phyloP scores from a whole-genome alignment of 2,329 filamentous ascomycete genomes.

The Tothia fuscella region DNA sequence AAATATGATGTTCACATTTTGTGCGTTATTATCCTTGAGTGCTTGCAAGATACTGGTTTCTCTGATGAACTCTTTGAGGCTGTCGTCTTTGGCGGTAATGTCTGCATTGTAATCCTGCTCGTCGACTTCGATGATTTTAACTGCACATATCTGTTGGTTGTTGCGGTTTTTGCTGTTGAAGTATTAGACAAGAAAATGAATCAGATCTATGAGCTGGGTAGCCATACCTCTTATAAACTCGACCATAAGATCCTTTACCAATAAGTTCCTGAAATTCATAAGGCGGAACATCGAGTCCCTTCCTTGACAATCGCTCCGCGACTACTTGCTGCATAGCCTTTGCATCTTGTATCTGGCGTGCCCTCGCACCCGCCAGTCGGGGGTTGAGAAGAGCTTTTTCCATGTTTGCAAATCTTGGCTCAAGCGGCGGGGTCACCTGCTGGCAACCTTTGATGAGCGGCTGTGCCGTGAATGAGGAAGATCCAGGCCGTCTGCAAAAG shows the following conservation, averaged over 20 bases:
- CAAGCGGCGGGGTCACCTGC: neutral
- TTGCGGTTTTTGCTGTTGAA: conserved; percentile 24
- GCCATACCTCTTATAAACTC: conserved; percentile 53
- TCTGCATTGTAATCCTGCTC: conserved; percentile 47
- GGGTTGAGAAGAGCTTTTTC: conserved; percentile 18
- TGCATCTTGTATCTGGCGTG: conserved; percentile 56
- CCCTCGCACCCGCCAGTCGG: conserved; percentile 33
- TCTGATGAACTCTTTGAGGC: conserved; percentile 42
- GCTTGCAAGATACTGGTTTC: conserved; percentile 58
- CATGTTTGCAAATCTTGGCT: conserved; percentile 14
- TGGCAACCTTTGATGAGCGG: no score
- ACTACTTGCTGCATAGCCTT: conserved; percentile 56
- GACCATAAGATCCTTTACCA: conserved; percentile 62
- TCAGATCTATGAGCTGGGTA: neutral
- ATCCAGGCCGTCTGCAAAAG: no score
- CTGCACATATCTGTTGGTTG: conserved; percentile 47
- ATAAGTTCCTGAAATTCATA: conserved; percentile 63
- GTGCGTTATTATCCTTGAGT: conserved; percentile 60
- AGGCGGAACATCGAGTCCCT: conserved; percentile 48
- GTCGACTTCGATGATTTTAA: conserved; percentile 79
- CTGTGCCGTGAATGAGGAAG: no score
- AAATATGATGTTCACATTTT: conserved; percentile 71
- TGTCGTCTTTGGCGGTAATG: conserved; percentile 23
- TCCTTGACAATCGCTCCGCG: conserved; percentile 47
- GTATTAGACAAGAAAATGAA: conserved; percentile 15